These are phyloP conservation scores for Pisolithus albus DNA, from an alignment of 768 basidiomycete genomes.

Conservation along the genomic window DNA sequence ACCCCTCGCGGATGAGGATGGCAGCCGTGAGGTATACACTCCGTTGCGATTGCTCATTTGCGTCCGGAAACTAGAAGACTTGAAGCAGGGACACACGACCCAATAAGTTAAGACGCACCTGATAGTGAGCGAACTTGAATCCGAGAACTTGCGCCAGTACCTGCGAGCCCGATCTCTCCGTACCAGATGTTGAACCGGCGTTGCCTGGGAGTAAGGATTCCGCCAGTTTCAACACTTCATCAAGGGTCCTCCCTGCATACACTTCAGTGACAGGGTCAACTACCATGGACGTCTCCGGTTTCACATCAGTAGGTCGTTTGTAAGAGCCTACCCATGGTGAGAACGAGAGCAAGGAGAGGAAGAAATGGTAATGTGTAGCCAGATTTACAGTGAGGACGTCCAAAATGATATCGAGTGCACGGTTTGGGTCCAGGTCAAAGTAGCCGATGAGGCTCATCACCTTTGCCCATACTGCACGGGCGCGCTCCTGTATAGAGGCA, in stretches of 20 bases:
- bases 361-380: constrained; percentile 79
- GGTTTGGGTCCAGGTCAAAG: constrained; percentile 93
- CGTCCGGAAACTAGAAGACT: constrained; percentile 43
- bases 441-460: constrained; percentile 88
- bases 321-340: constrained; percentile 81
- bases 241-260: constrained; percentile 55
- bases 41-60: constrained; percentile 55
- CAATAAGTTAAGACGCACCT: constrained; percentile 44
- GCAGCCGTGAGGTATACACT: constrained; percentile 79
- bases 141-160: constrained; percentile 89
- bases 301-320: constrained; percentile 20
- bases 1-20: constrained; percentile 82
- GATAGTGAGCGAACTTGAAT: constrained; percentile 94
- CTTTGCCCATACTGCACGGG: constrained; percentile 70
- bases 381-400: constrained; percentile 85
- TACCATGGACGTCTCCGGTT: constrained; percentile 30
- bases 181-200: constrained; percentile 6
- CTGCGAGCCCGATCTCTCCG: constrained; percentile 37
- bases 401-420: constrained; percentile 88
- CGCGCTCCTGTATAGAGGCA: constrained; percentile 53
- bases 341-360: constrained; percentile 75
- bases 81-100: constrained; percentile 10
- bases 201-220: constrained; percentile 26
- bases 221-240: constrained; percentile 56
- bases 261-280: constrained; percentile 32